Evolutionary conservation across 306 rosid species (phyloP), one percentile per base, ranked within the genome.

Genomic region (Gastrolobium bilobum): DNA sequence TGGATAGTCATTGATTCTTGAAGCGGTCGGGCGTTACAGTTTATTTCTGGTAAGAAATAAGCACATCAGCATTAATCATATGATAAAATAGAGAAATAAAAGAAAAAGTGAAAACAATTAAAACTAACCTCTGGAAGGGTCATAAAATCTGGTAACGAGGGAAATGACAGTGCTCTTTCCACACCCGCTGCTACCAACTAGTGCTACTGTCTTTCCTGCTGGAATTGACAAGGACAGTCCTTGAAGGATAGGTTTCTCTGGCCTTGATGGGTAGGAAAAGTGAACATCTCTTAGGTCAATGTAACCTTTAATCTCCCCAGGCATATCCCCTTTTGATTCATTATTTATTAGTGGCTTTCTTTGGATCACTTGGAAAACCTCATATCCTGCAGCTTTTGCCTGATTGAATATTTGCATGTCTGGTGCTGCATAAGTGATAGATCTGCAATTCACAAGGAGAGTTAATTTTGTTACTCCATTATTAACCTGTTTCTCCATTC

Each of bases 91-190:
- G 46, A 69, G 54, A 69, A 34, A 29, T 30, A 20, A 40, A 63
- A 63, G 63, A 63, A 62, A 64, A 13, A 20, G 14, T 6, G 13
- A 43, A 37, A 73, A 40, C 4, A 59, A 67, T 14, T 34, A 10
- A 34, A 71, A 10, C 46, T 44, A 54, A 91, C 98, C 97, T 80
- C 77, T 78, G 0, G 84, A 74, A 20, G 93, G 96, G 42, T 94
- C 96, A 77, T 94, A 94, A 79, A 94, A 94, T 87, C 97, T 89
- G 48, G 87, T 65, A 35, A 90, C 89, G 1, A 94, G 79, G 42
- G 98, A 91, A 80, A 91, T 90, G 43, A 88, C 85, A n/a, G 98
- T 94, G 79, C 97, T 94, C 84, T 94, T 94, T 82, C 98, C 98
- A 56, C 98, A 94, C n/a, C 98, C 98, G 37, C 98, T 94, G 76